Percentiles rank a stretch among this genome's conserved stretches.
phyloP scores from a whole-genome alignment of 495 filamentous ascomycete genomes.

The Tuber melanosporum region DNA sequence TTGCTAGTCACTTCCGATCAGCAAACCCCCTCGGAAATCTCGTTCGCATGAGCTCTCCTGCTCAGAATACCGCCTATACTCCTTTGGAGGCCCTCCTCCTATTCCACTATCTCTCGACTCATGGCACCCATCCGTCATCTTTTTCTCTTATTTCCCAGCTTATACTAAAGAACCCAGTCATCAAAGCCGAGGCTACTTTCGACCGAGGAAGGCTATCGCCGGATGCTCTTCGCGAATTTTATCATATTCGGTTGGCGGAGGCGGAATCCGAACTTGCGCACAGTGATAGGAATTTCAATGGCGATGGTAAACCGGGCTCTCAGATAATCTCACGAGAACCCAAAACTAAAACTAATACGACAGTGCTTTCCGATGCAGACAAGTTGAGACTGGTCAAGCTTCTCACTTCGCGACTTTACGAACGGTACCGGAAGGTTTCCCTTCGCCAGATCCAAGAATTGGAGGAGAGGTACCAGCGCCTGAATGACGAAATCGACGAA shows the following conservation, averaged over 20 bases:
- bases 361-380: conserved; percentile 25
- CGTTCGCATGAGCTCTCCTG: background rate
- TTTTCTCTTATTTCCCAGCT: conserved; percentile 69
- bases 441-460: conserved; percentile 65
- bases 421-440: conserved; percentile 61
- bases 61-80: conserved; percentile 54
- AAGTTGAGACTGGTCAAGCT: conserved; percentile 27
- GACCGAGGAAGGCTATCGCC: conserved; percentile 67
- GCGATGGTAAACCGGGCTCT: conserved; percentile 32
- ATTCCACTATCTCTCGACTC: conserved; percentile 70
- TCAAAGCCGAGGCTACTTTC: conserved; percentile 61
- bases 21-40: background rate
- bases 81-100: conserved; percentile 83
- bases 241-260: conserved; percentile 67
- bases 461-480: conserved; percentile 59
- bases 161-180: conserved; percentile 61
- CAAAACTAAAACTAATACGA: conserved; percentile 33
- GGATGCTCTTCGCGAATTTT: conserved; percentile 70
- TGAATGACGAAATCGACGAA: conserved; percentile 61
- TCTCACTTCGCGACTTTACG: conserved; percentile 65
- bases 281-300: conserved; percentile 40
- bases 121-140: conserved; percentile 57
- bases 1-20: background rate
- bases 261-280: conserved; percentile 49
- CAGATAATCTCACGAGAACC: conserved; percentile 28